A percentile compares a stretch with the other conserved stretches of the same genome.
Evolutionary conservation across 306 rosid genomes (phyloP).

Genomic region (Begonia masoniana): DNA sequence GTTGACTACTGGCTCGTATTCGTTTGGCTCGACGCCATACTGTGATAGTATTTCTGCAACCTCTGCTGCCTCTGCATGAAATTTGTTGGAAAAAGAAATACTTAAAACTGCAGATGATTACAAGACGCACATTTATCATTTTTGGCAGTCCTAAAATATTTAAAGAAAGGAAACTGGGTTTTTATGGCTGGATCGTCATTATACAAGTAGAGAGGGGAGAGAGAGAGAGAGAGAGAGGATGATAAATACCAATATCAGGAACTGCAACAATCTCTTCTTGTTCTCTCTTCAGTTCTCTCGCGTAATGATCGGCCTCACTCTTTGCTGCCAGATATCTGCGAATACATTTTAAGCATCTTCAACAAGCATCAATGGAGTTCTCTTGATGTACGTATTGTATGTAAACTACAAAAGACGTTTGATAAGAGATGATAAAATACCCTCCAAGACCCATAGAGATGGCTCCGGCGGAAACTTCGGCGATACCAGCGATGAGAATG

Average conservation of each 20-base stretch:
- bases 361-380: too few species aligned
- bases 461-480: constrained; percentile 45
- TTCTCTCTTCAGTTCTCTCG: constrained; percentile 60
- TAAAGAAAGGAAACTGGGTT: not conserved
- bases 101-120: too few species aligned
- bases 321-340: constrained; percentile 80
- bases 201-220: too few species aligned
- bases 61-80: constrained; percentile 34
- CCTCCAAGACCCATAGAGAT: constrained; percentile 66
- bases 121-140: not conserved
- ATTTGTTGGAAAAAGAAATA: not conserved
- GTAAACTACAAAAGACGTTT: too few species aligned
- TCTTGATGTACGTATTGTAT: too few species aligned
- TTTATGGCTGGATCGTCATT: too few species aligned
- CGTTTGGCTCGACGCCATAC: constrained; percentile 35
- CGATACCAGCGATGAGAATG: constrained; percentile 35
- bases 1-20: constrained; percentile 59
- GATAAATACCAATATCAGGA: constrained; percentile 42
- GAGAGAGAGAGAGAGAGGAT: too few species aligned
- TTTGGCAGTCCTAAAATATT: not conserved
- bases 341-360: not conserved
- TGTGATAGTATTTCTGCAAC: constrained; percentile 33
- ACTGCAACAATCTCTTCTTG: constrained; percentile 65
- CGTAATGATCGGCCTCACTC: constrained; percentile 80
- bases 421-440: constrained; percentile 12